Evolutionary conservation across 2,329 filamentous ascomycete species (phyloP).

Genomic region (Fusarium goolgardi): DNA sequence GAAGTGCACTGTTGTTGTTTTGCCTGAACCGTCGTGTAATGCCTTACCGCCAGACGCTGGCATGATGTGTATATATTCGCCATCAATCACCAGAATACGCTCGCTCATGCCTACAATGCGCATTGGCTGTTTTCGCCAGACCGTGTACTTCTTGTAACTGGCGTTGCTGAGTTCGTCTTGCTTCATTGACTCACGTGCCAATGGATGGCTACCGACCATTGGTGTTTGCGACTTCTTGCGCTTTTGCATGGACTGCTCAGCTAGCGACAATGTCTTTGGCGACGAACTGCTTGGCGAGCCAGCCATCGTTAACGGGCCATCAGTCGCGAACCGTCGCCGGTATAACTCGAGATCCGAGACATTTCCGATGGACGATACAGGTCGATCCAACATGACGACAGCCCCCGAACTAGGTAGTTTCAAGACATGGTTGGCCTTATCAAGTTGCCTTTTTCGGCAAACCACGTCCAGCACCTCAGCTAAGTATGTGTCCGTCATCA

Average conservation of each 20-base stretch:
- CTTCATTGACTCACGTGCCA: slow-evolving; percentile 72
- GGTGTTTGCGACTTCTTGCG: slow-evolving; percentile 64
- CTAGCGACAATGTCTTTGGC: slow-evolving; percentile 70
- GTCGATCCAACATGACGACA: slow-evolving; percentile 80
- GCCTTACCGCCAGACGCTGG: slow-evolving; percentile 75
- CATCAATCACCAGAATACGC: slow-evolving; percentile 81
- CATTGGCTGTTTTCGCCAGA: slow-evolving; percentile 86
- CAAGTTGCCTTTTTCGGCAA: slow-evolving; percentile 80
- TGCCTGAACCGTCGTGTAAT: slow-evolving; percentile 71
- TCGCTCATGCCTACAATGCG: slow-evolving; percentile 81
- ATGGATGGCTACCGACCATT: slow-evolving; percentile 70
- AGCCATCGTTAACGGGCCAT: slow-evolving; percentile 75
- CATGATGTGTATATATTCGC: slow-evolving; percentile 89
- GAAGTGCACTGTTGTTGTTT: slow-evolving; percentile 85
- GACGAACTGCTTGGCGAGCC: slow-evolving; percentile 77
- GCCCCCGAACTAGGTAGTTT: slow-evolving; percentile 80
- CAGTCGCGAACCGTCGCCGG: slow-evolving; percentile 78
- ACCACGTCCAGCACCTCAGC: slow-evolving; percentile 83
- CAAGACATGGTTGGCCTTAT: slow-evolving; percentile 82
- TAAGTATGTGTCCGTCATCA: slow-evolving; percentile 85
- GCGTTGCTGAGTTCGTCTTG: slow-evolving; percentile 68
- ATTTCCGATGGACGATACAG: slow-evolving; percentile 81
- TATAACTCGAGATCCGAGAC: slow-evolving; percentile 80
- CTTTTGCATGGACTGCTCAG: slow-evolving; percentile 58
- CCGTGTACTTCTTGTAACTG: slow-evolving; percentile 80